Conservation (phyloP, 257 asterid species). For the Capsicum chinense region DNA sequence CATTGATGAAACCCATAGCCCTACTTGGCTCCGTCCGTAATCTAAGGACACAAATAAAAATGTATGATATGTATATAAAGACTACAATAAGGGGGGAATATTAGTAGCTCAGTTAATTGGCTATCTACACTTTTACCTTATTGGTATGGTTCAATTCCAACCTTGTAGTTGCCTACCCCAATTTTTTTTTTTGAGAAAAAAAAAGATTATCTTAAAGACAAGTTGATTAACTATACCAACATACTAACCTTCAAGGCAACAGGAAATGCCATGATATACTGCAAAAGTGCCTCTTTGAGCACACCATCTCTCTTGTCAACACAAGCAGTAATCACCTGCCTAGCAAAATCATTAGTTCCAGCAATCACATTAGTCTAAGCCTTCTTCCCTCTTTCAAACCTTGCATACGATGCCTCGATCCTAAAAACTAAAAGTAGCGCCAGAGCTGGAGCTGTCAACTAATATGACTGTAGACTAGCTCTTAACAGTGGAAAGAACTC, state of each 20-base stretch:
- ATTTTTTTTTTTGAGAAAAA: no score
- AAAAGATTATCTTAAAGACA: no score
- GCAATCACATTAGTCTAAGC: conserved; percentile 81
- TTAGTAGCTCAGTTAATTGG: no score
- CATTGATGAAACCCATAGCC: not conserved
- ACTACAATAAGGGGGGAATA: not conserved
- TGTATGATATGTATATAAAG: not conserved
- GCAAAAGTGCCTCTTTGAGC: conserved; percentile 71
- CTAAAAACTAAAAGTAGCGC: conserved; percentile 91
- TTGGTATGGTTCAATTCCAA: no score
- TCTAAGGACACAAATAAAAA: not conserved
- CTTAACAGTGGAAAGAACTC: conserved; percentile 75
- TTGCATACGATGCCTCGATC: conserved; percentile 94
- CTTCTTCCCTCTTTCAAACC: conserved; percentile 79
- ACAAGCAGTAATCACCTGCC: conserved; percentile 72
- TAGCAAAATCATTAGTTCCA: conserved; percentile 75
- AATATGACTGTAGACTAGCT: conserved; percentile 85
- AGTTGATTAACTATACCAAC: not conserved
- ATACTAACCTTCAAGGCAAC: conserved; percentile 80
- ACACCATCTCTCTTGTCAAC: conserved; percentile 53
- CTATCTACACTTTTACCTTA: no score
- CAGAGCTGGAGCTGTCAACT: conserved; percentile 90
- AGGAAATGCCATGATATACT: conserved; percentile 86
- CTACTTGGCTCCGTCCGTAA: not conserved
- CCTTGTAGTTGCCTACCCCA: no score